phyloP scores from a whole-genome alignment of 2,329 filamentous ascomycete species.

The Pseudopyricularia javanii region DNA sequence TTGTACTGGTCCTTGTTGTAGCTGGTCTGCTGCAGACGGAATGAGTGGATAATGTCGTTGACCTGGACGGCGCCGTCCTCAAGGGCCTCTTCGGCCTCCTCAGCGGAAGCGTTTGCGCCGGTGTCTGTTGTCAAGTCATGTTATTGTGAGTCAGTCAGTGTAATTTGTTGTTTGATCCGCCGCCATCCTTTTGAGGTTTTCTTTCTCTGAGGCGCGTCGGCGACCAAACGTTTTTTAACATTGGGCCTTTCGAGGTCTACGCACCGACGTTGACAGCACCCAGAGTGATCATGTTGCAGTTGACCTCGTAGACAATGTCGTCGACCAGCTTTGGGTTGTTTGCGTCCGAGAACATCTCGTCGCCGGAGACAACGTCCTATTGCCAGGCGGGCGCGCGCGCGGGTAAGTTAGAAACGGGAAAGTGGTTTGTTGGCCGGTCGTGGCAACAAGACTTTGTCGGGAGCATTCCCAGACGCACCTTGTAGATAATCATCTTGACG shows the following conservation, averaged over 20 bases:
- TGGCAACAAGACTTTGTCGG: not conserved
- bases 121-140: constrained; percentile 42
- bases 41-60: constrained; percentile 88
- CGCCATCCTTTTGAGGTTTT: no score
- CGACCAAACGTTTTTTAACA: not conserved
- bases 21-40: constrained; percentile 67
- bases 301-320: constrained; percentile 73
- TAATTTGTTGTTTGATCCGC: no score
- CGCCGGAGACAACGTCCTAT: constrained; percentile 77
- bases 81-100: constrained; percentile 66
- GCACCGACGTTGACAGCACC: constrained; percentile 61
- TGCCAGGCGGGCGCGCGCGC: constrained; percentile 10
- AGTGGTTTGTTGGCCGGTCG: no score
- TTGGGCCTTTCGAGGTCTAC: constrained; percentile 18
- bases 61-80: constrained; percentile 64
- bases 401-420: constrained; percentile 4
- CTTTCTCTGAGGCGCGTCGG: not conserved
- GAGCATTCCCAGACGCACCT: constrained; percentile 29
- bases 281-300: constrained; percentile 82
- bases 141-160: constrained; percentile 4
- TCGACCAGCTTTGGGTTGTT: constrained; percentile 74
- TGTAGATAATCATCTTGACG: constrained; percentile 64
- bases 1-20: constrained; percentile 88
- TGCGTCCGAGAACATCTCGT: constrained; percentile 96
- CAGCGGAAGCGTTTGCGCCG: constrained; percentile 93